Percentiles rank a stretch among this genome's conserved stretches.
phyloP scores from a whole-genome alignment of 164 flowering plant genomes.

The Nymphaea colorata region DNA sequence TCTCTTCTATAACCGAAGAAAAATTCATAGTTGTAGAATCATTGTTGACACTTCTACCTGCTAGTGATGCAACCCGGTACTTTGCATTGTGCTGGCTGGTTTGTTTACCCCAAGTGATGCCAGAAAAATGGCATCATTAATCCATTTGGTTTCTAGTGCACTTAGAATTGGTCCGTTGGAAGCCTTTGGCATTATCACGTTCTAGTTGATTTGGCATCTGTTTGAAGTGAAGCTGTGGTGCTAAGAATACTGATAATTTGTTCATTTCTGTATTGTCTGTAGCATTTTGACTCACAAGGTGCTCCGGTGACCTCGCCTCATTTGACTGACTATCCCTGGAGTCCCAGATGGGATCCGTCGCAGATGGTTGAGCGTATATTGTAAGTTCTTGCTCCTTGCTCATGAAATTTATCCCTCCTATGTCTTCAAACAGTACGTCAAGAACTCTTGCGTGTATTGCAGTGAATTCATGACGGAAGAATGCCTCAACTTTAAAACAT shows the following conservation, averaged over 20 bases:
- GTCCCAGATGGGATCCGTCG: constrained; percentile 86
- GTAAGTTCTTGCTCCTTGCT: constrained; percentile 32
- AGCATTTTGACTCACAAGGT: constrained; percentile 65
- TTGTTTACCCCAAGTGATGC: too few relatives aligned
- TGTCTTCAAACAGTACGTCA: background rate
- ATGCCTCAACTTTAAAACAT: constrained; percentile 65
- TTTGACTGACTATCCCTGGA: constrained; percentile 72
- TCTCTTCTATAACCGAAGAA: too few relatives aligned
- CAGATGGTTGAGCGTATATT: constrained; percentile 71
- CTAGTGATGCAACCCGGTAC: too few relatives aligned
- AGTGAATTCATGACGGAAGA: constrained; percentile 83
- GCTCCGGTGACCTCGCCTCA: constrained; percentile 47
- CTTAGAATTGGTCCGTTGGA: too few relatives aligned
- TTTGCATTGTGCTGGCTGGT: too few relatives aligned
- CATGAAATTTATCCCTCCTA: background rate
- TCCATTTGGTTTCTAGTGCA: too few relatives aligned
- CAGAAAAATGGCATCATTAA: too few relatives aligned
- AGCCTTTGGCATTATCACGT: too few relatives aligned
- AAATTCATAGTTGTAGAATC: too few relatives aligned
- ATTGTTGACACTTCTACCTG: too few relatives aligned
- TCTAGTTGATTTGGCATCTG: too few relatives aligned
- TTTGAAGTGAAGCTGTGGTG: background rate
- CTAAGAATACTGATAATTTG: background rate
- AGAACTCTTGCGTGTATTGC: constrained; percentile 4
- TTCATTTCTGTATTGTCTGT: constrained; percentile 4